Percentiles rank a stretch among this genome's conserved stretches.
These are phyloP conservation scores for Ogataea pilisensis DNA, from an alignment of 805 yeast species.

Conservation along the genomic window DNA sequence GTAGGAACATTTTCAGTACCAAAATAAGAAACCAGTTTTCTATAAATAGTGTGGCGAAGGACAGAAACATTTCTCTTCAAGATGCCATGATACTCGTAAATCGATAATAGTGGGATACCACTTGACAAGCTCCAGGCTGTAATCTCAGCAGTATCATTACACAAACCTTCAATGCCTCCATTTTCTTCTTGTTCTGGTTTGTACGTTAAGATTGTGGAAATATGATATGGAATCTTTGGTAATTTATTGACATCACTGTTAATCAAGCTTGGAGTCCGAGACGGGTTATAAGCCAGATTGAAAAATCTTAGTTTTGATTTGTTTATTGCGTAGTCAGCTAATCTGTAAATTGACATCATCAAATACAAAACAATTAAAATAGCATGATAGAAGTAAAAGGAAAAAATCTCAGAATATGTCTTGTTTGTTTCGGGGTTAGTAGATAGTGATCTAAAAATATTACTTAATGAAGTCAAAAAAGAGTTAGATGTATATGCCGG, in stretches of 20 bases:
- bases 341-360: conserved; percentile 51
- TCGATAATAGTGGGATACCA: conserved; percentile 67
- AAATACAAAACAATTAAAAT: conserved; percentile 51
- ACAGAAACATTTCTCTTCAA: conserved; percentile 53
- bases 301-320: conserved; percentile 52
- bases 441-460: conserved; percentile 16
- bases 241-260: conserved; percentile 75
- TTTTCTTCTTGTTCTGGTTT: conserved; percentile 79
- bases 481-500: conserved; percentile 18
- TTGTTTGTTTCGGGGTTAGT: conserved; percentile 5
- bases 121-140: conserved; percentile 86
- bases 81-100: conserved; percentile 78
- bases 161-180: conserved; percentile 80
- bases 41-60: conserved; percentile 50
- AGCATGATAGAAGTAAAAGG: conserved; percentile 40
- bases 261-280: conserved; percentile 79
- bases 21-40: conserved; percentile 64
- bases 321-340: conserved; percentile 48
- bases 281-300: conserved; percentile 61
- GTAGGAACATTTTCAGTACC: conserved; percentile 67
- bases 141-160: conserved; percentile 72
- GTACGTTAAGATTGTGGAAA: conserved; percentile 72
- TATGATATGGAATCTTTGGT: conserved; percentile 69
- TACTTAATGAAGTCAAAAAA: conserved; percentile 15
- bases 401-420: conserved; percentile 2